phyloP scores from a whole-genome alignment of 495 filamentous ascomycete genomes.

The Aspergillus sclerotiicarbonarius region DNA sequence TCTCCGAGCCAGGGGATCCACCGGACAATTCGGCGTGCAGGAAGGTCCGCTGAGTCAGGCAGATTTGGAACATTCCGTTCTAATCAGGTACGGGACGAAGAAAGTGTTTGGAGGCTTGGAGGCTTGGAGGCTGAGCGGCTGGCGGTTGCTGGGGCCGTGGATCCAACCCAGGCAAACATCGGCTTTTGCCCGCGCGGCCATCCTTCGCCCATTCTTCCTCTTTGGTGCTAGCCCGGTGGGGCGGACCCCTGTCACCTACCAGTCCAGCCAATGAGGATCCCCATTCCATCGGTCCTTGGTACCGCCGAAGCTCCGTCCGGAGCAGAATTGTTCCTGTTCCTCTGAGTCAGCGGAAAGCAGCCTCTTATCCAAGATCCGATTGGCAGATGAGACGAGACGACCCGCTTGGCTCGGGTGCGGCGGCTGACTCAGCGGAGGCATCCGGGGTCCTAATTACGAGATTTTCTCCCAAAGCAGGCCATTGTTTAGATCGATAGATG shows the following conservation, averaged over 20 bases:
- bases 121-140: no score
- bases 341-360: not conserved
- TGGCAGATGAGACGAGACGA: no score
- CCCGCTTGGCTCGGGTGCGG: not conserved
- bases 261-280: not conserved
- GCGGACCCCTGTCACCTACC: not conserved
- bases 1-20: not conserved
- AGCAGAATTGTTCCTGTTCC: not conserved
- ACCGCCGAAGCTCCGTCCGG: not conserved
- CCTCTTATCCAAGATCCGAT: not conserved
- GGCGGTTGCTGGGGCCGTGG: no score
- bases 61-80: no score
- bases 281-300: not conserved
- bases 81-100: no score
- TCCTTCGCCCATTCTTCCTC: no score
- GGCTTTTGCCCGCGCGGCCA: no score
- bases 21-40: not conserved
- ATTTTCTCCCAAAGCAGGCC: not conserved
- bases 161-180: no score
- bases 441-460: not conserved
- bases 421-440: not conserved
- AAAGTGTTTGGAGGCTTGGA: no score
- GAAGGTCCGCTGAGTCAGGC: not conserved
- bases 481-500: not conserved
- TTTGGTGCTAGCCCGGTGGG: no score